These are phyloP conservation scores for Galium porrigens DNA, from an alignment of 305 asterid species.

Conservation along the genomic window DNA sequence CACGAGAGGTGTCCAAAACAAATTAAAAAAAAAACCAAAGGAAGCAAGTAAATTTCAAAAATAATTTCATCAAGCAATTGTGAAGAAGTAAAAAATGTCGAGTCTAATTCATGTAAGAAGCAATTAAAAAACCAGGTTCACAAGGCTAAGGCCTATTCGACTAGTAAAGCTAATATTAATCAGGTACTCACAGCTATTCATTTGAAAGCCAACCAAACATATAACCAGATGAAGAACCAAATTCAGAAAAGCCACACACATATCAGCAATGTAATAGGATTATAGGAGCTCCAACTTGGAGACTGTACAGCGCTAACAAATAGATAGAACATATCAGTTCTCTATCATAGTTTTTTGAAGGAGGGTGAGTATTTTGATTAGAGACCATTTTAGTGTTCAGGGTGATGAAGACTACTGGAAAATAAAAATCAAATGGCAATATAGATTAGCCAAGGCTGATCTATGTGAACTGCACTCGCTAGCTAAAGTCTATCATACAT, in stretches of 20 bases:
- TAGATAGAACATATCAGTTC: background rate
- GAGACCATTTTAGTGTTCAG: background rate
- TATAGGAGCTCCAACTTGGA: background rate
- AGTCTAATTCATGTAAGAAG: background rate
- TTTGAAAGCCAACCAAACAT: background rate
- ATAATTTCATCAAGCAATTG: background rate
- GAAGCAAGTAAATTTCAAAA: too few relatives aligned
- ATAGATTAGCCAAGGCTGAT: background rate
- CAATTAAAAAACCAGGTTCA: background rate
- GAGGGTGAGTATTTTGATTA: background rate
- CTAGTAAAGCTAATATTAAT: conserved; percentile 1
- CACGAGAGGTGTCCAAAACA: too few relatives aligned
- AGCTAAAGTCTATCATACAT: background rate
- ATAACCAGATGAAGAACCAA: background rate
- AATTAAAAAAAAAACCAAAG: too few relatives aligned
- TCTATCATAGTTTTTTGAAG: background rate
- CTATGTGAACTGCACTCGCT: background rate
- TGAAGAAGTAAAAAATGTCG: background rate
- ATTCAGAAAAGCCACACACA: background rate
- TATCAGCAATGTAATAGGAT: background rate
- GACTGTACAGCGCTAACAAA: background rate
- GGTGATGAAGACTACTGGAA: background rate
- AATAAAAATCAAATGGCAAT: background rate
- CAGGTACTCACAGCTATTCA: background rate
- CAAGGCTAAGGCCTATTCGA: background rate